Base-by-base conservation (phyloP, 371 early-diverging fungal genomes). In the Funneliformis caledonium region DNA sequence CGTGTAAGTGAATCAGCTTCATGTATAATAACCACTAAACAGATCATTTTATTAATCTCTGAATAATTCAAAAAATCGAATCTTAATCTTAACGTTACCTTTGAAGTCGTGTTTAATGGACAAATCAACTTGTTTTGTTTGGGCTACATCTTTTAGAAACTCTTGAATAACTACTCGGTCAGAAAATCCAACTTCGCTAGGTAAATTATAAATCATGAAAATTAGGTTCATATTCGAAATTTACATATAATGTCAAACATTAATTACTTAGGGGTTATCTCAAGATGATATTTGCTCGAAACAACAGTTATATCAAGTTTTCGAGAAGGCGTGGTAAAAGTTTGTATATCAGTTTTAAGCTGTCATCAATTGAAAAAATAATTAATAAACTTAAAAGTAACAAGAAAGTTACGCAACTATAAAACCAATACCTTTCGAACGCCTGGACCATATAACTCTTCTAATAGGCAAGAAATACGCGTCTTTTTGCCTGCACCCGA, bases 401-500 rank as follows among this genome's bases (percentile, higher is more conserved):
- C 12, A 47, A 26, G 22, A 69, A 22, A 33, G 4, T 43, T 10
- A 47, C n/a, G 10, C 16, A 31, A 37, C 3, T 80, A 67, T 22
- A 45, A 69, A 14, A 45, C 2, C 4, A 45, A 8, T 83, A 94
- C 96, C 90, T 95, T 97, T 81, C 97, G 97, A n/a, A 95, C 97
- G 43, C 94, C 91, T n/a, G 94, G 87, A 10, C 98, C 98, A 87
- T 90, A 98, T 16, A 98, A 87, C 81, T 97, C 96, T 80, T 92
- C 90, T 77, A 96, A 90, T 2, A 94, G 88, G 75, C 94, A 94
- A 59, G 91, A 91, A 59, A 99, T 90, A 48, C 99, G 90, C 31
- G 99, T 99, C 85, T 97, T 97, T 88, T 99, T 99, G 12, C 99
- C 99, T 2, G 95, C 93, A 31, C 99, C 99, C 5, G 95, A 88